Percentiles rank a stretch among this genome's conserved stretches.
phyloP scores from a whole-genome alignment of 2,329 filamentous ascomycete genomes.

The Colletotrichum somersetense region DNA sequence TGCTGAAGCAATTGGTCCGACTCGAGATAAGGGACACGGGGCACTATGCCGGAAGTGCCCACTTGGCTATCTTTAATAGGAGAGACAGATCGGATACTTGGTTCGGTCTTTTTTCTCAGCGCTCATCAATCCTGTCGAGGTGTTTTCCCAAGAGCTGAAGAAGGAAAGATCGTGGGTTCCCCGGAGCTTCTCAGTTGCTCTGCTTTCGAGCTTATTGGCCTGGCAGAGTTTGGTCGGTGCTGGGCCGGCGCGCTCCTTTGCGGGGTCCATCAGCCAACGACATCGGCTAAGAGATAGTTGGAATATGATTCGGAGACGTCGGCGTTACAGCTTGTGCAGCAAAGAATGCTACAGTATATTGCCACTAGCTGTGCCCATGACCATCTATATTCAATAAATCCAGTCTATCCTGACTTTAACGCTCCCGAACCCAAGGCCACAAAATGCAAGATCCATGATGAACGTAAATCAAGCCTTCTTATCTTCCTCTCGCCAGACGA shows the following conservation, averaged over 20 bases:
- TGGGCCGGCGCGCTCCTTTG: not conserved
- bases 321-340: not conserved
- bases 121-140: not conserved
- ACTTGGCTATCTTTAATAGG: not conserved
- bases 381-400: not conserved
- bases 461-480: not conserved
- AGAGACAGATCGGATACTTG: not conserved
- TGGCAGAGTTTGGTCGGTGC: not conserved
- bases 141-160: not conserved
- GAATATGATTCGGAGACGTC: not conserved
- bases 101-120: too few relatives aligned
- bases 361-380: slow-evolving; percentile 5
- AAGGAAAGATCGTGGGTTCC: not conserved
- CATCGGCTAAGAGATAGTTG: not conserved
- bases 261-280: slow-evolving; percentile 45
- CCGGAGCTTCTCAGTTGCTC: slow-evolving; percentile 13
- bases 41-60: not conserved
- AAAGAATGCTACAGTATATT: slow-evolving; percentile 10
- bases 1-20: not conserved
- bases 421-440: not conserved
- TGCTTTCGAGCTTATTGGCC: slow-evolving; percentile 11
- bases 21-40: slow-evolving; percentile 16
- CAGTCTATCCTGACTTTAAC: slow-evolving; percentile 26
- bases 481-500: not conserved
- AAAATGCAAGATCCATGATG: slow-evolving; percentile 2